A percentile compares a stretch with the other conserved stretches of the same genome.
Evolutionary conservation across 2,329 filamentous ascomycete species (phyloP).

Genomic region (Endothia cerciana): DNA sequence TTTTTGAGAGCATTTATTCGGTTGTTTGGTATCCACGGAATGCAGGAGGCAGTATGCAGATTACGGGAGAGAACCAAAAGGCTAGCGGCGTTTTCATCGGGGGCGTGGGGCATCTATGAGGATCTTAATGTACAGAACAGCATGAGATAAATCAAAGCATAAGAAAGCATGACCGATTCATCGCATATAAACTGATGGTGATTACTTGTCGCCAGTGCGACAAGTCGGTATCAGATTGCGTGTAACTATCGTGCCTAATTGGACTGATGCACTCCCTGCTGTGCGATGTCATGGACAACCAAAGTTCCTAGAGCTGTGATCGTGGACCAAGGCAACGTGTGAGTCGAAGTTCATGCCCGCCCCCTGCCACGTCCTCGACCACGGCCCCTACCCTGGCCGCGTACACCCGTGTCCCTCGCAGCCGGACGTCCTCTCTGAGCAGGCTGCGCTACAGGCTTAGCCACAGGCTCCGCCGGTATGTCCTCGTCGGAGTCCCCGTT

Average conservation of each 20-base stretch:
- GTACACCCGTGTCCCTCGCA: constrained; percentile 18
- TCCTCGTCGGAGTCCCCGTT: constrained; percentile 28
- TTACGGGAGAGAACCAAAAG: not conserved
- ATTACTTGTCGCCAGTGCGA: too few relatives aligned
- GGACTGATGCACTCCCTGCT: not conserved
- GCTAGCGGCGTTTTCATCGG: not conserved
- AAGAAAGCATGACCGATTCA: not conserved
- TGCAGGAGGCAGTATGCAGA: not conserved
- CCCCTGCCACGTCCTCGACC: constrained; percentile 25
- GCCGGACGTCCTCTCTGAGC: constrained; percentile 22
- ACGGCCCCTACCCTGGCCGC: constrained; percentile 13
- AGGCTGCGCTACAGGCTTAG: constrained; percentile 28
- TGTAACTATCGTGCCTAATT: not conserved
- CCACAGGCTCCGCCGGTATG: constrained; percentile 17
- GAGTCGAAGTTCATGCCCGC: constrained; percentile 10
- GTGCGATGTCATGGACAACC: not conserved
- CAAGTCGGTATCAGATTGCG: too few relatives aligned
- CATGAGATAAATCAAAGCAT: not conserved
- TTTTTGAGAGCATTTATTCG: not conserved
- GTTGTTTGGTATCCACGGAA: not conserved
- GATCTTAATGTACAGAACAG: not conserved
- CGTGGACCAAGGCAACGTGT: too few relatives aligned
- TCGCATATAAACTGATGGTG: not conserved
- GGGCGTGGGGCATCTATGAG: not conserved
- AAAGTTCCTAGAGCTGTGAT: not conserved